phyloP scores from a whole-genome alignment of 768 basidiomycete species.

The Auriscalpium microsporum region DNA sequence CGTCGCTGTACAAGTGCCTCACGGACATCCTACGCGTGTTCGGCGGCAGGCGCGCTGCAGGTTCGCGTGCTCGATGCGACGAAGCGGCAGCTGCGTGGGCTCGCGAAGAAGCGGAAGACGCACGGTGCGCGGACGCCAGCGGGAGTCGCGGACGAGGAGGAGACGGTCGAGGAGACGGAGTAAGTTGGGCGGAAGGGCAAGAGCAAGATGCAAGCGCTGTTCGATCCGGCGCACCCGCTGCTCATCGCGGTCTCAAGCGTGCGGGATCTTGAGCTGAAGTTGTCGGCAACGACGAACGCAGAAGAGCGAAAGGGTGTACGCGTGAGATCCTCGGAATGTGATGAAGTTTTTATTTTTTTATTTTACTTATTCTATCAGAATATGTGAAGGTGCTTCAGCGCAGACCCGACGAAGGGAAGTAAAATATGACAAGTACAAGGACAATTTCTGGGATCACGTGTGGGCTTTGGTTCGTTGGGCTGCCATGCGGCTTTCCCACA shows the following conservation, averaged over 20 bases:
- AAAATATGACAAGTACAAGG: too few species aligned
- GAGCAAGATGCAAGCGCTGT: conserved; percentile 46
- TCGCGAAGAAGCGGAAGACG: conserved; percentile 61
- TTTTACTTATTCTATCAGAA: too few species aligned
- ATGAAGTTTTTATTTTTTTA: too few species aligned
- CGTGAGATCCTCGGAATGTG: too few species aligned
- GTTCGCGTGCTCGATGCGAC: conserved; percentile 57
- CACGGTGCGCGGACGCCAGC: conserved; percentile 34
- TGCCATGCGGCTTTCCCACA: too few species aligned
- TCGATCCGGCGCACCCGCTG: conserved; percentile 56
- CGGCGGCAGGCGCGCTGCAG: conserved; percentile 48
- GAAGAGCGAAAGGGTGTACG: neutral
- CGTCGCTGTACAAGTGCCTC: conserved; percentile 67
- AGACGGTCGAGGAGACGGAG: conserved; percentile 78
- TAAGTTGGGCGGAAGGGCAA: conserved; percentile 78
- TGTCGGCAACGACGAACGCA: conserved; percentile 16
- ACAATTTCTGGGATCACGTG: too few species aligned
- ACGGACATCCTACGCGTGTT: conserved; percentile 52
- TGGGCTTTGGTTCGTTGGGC: too few species aligned
- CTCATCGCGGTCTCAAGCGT: conserved; percentile 66
- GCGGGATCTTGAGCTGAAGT: conserved; percentile 50
- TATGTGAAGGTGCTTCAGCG: too few species aligned
- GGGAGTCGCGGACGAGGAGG: conserved; percentile 43
- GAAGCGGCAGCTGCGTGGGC: conserved; percentile 55
- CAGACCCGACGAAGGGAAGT: too few species aligned